phyloP scores from a whole-genome alignment of 805 yeast genomes.

The Ogataea nakhonphanomensis region DNA sequence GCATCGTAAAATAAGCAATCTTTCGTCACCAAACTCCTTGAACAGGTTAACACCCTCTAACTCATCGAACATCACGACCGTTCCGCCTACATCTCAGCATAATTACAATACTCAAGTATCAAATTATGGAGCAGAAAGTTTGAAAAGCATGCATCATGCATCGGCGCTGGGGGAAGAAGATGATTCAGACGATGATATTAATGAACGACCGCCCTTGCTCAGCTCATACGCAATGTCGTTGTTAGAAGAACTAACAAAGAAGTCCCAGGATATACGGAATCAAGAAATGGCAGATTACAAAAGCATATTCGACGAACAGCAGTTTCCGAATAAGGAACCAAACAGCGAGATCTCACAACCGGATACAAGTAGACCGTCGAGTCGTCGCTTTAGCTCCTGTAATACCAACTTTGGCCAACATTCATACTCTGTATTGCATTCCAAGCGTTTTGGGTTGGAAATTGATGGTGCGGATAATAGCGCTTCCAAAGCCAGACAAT shows the following conservation, averaged over 20 bases:
- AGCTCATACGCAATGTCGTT: conserved; percentile 52
- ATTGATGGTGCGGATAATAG: conserved; percentile 7
- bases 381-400: conserved; percentile 18
- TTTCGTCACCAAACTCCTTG: conserved; percentile 20
- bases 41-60: conserved; percentile 17
- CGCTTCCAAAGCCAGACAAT: conserved; percentile 13
- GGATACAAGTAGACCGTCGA: conserved; percentile 17
- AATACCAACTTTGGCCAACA: conserved; percentile 6
- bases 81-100: conserved; percentile 17
- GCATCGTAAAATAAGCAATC: conserved; percentile 21
- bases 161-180: conserved; percentile 19
- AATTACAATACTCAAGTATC: conserved; percentile 5
- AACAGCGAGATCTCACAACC: conserved; percentile 3
- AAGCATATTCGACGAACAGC: conserved; percentile 4
- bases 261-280: conserved; percentile 4
- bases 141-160: not conserved
- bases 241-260: conserved; percentile 35
- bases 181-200: conserved; percentile 38
- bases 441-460: conserved; percentile 6
- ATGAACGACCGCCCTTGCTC: conserved; percentile 49
- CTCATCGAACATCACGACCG: conserved; percentile 17
- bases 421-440: conserved; percentile 3
- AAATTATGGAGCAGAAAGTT: conserved; percentile 6
- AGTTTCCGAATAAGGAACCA: not conserved
- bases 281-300: conserved; percentile 2